Percentiles rank a stretch among this genome's conserved stretches.
Evolutionary conservation across 176 grass and related monocot species (phyloP).

Genomic region (Triticum turgidum): DNA sequence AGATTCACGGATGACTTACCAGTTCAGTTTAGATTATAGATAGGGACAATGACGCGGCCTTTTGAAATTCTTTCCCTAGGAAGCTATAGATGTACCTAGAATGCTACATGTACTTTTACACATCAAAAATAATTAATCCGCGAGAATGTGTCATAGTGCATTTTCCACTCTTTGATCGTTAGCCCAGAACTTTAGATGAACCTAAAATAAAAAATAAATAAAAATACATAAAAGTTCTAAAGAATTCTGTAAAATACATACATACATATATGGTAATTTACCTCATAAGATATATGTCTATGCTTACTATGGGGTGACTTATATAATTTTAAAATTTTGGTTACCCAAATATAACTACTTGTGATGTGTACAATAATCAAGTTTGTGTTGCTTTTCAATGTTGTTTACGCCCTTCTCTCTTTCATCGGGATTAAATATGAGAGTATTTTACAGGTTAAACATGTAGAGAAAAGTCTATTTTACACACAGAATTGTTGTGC

Average conservation of each 20-base stretch:
- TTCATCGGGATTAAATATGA: neutral
- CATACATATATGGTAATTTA: neutral
- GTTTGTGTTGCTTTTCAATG: neutral
- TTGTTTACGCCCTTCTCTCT: neutral
- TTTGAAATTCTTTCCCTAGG: slow-evolving; percentile 26
- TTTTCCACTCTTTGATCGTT: neutral
- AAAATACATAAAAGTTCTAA: neutral
- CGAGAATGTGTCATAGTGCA: neutral
- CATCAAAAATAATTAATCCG: neutral
- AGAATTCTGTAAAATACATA: neutral
- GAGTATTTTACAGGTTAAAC: neutral
- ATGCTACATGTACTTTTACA: neutral
- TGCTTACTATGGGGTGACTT: neutral
- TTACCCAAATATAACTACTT: neutral
- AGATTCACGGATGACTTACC: slow-evolving; percentile 17
- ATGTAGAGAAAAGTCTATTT: neutral
- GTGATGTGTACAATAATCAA: neutral
- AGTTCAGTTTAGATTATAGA: slow-evolving; percentile 22
- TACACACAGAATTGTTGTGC: neutral
- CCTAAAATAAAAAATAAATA: neutral
- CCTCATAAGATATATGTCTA: neutral
- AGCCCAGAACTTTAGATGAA: neutral
- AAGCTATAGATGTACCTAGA: neutral
- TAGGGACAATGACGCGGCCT: slow-evolving; percentile 23
- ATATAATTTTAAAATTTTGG: neutral